phyloP scores from a whole-genome alignment of 345 rosid genomes.

The Erodium maritimum region DNA sequence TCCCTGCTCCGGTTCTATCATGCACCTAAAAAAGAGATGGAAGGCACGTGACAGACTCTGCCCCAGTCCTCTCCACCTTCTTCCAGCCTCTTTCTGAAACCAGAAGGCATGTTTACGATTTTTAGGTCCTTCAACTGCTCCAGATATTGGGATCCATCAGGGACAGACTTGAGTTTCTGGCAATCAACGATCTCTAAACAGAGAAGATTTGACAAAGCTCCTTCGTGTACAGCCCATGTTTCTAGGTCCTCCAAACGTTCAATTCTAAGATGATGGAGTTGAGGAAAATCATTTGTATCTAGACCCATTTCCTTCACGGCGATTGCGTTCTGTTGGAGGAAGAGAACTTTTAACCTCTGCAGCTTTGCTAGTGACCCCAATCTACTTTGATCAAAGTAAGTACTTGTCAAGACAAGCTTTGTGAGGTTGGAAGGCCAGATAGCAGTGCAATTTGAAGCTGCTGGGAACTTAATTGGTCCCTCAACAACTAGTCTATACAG shows the following conservation, averaged over 20 bases:
- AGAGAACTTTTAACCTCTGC: conserved; percentile 19
- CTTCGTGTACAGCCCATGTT: conserved; percentile 24
- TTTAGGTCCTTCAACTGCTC: neutral
- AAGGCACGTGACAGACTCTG: no score
- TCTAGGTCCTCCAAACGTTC: conserved; percentile 6
- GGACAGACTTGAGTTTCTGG: conserved; percentile 7
- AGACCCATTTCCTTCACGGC: conserved; percentile 20
- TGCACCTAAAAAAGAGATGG: no score
- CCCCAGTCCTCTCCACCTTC: no score
- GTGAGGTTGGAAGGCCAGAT: conserved; percentile 20
- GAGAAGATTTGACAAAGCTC: conserved; percentile 30
- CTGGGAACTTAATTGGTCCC: conserved; percentile 7
- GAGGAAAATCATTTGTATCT: conserved; percentile 19
- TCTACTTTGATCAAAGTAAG: conserved; percentile 24
- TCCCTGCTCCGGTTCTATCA: no score
- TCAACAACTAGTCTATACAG: neutral
- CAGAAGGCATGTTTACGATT: neutral
- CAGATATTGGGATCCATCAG: conserved; percentile 8
- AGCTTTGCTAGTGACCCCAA: conserved; percentile 32
- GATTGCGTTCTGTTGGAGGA: conserved; percentile 11
- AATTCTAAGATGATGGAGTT: conserved; percentile 18
- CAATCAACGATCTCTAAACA: conserved; percentile 16
- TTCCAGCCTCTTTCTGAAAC: no score
- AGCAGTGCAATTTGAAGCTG: conserved; percentile 12
- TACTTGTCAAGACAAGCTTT: conserved; percentile 19